Base-by-base conservation (phyloP, 257 asterid species). In the Solanum chiquidenum region DNA sequence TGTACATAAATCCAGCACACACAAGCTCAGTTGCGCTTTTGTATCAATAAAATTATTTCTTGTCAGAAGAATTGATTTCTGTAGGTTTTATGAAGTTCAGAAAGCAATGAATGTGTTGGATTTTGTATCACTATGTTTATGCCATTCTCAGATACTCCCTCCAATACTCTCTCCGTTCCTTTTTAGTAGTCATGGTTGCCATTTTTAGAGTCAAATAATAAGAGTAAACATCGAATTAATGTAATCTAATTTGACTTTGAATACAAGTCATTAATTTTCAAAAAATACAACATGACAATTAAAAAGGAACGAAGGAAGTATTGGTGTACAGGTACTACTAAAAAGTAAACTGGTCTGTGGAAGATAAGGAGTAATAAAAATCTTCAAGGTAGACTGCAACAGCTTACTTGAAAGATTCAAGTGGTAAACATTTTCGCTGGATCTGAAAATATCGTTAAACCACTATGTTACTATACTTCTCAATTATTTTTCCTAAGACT, bases 381-480 rank as follows among this genome's bases (percentile, higher is more conserved):
- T 4, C 44, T 42, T 33, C 80, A 72, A 72, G 21, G 80, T 9
- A 34, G 42, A 42, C 12, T 33, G 79, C 79, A 16, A 29, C 31
- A 74, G 16, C 52, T 35, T 10, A 21, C 9, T 74, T 35, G 27
- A 12, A 74, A 29, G n/a, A 7, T 23, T 74, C 12, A 23, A 9
- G n/a, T n/a, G 10, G 27, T 10, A 73, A 73, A 73, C 1, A 12
- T 18, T 9, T n/a, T 38, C 14, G 23, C 23, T 76, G 52, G 33
- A 74, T 35, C 5, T 21, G 83, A 6, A 18, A 55, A 18, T 3
- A 55, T 55, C 64, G 0, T 7, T 55, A 55, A 18, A 55, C 25
- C 5, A 1, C 0, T 20, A 55, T 20, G 64, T 55, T 20, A 0
- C 3, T 55, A 0, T 55, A 55, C 64, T 18, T 7, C 0, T 0